Percentiles rank a stretch among this genome's conserved stretches.
These are phyloP conservation scores for Pulveroboletus sp. DNA, from an alignment of 1,284 basidiomycete species.

Conservation along the genomic window DNA sequence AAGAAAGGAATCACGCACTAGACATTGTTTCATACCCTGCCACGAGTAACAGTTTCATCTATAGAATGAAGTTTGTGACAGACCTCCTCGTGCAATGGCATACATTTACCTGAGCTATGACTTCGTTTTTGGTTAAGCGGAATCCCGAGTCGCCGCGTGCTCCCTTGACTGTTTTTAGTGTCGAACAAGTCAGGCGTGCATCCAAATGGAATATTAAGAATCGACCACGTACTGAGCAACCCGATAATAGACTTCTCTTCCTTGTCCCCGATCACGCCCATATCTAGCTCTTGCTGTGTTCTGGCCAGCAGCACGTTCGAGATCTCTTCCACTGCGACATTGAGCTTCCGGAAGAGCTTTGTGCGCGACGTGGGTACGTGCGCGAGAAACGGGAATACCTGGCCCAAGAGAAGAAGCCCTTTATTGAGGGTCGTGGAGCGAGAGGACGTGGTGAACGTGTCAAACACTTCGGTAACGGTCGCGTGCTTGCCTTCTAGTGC, in stretches of 20 bases:
- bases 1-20: not conserved
- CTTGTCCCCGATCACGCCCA: not conserved
- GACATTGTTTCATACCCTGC: conserved; percentile 4
- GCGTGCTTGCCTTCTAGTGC: too few species aligned
- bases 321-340: too few species aligned
- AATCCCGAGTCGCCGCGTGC: not conserved
- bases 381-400: conserved; percentile 44
- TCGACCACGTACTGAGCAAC: too few species aligned
- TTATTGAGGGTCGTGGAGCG: conserved; percentile 31
- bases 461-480: conserved; percentile 46
- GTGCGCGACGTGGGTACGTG: conserved; percentile 45
- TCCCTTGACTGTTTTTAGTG: not conserved
- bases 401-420: conserved; percentile 43
- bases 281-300: not conserved
- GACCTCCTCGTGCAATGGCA: too few species aligned
- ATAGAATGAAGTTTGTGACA: not conserved
- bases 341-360: conserved; percentile 2
- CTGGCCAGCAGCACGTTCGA: too few species aligned
- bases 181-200: not conserved
- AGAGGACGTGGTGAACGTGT: conserved; percentile 27
- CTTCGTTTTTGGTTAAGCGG: too few species aligned
- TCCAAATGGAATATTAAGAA: too few species aligned
- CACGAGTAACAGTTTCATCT: not conserved
- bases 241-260: conserved; percentile 4
- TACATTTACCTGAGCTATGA: too few species aligned